Evolutionary conservation across 352 stramenopile species (phyloP), one percentile per base, ranked within the genome.

Genomic region (Pythium phragmitis): DNA sequence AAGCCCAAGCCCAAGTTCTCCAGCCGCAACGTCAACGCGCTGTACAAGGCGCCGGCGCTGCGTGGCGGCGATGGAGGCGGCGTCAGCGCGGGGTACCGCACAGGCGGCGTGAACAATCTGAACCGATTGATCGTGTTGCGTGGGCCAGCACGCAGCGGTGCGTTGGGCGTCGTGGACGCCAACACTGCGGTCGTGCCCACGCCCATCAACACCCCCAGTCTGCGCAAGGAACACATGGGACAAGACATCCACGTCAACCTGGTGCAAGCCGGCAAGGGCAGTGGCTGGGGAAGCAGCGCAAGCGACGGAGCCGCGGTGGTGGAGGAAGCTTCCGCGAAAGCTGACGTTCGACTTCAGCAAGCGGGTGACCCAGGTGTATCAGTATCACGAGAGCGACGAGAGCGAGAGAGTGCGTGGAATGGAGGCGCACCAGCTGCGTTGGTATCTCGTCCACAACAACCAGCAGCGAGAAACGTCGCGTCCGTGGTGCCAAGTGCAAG

Each of bases 171-270:
- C 0, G 36, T 57, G 19, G 60, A 60, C 17, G 54, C 57, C 16
- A 64, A 67, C 19, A 17, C 63, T 13, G 68, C 72, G n/a, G 60
- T 75, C 0, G 67, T 79, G 28, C 83, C 83, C 19, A 73, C 81
- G n/a, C 83, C 85, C 2, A 80, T 92, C 63, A 94, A 94, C 69
- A 91, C 85, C 28, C 80, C 80, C 14, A 94, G 83, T 67, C 62
- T 91, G 17, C 85, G 84, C 52, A 78, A 77, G 45, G 81, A 92
- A 53, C 76, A 76, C 57, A 71, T 78, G n/a, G 64, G 66, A 21
- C 70, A 81, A 34, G 67, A 86, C 51, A 59, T 72, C 16, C 57
- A 68, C n/a, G 74, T 80, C 53, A 74, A 55, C 53, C 63, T 82
- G 4, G 75, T 85, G 13, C 72, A 71, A 11, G 65, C 70, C 4